Evolutionary conservation across 1,139 yeast genomes (phyloP).

Genomic region (Eremothecium cymbalariae): DNA sequence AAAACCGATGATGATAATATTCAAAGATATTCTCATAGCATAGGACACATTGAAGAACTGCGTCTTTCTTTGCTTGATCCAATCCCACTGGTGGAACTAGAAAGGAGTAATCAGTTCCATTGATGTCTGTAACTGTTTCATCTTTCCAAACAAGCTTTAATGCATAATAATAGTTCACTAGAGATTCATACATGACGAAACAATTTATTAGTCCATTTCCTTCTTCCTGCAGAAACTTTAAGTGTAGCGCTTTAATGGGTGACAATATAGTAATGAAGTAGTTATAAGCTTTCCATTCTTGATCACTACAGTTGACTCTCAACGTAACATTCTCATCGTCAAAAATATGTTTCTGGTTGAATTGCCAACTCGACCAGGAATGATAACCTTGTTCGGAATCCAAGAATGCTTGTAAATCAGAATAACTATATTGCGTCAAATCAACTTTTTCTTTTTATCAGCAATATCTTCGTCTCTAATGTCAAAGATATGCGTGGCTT

Average conservation of each 20-base stretch:
- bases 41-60: conserved; percentile 2
- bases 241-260: not conserved
- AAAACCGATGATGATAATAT: not conserved
- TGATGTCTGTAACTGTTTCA: not conserved
- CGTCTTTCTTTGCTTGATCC: not conserved
- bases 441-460: too few species aligned
- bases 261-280: conserved; percentile 1
- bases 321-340: not conserved
- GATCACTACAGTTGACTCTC: not conserved
- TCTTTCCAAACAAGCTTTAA: not conserved
- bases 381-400: conserved; percentile 1
- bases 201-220: not conserved
- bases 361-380: conserved; percentile 1
- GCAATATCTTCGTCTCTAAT: too few species aligned
- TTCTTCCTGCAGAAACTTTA: not conserved
- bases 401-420: not conserved
- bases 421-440: not conserved
- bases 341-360: conserved; percentile 1
- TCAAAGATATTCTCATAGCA: conserved; percentile 1
- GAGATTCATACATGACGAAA: conserved; percentile 2
- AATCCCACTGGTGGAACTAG: conserved; percentile 2
- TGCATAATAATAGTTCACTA: conserved; percentile 1
- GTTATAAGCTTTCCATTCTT: not conserved
- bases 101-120: conserved; percentile 4
- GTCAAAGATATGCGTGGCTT: too few species aligned